A percentile compares a stretch with the other conserved stretches of the same genome.
phyloP scores from a whole-genome alignment of 1,284 basidiomycete genomes.

The Filobasidium uniguttulatum region DNA sequence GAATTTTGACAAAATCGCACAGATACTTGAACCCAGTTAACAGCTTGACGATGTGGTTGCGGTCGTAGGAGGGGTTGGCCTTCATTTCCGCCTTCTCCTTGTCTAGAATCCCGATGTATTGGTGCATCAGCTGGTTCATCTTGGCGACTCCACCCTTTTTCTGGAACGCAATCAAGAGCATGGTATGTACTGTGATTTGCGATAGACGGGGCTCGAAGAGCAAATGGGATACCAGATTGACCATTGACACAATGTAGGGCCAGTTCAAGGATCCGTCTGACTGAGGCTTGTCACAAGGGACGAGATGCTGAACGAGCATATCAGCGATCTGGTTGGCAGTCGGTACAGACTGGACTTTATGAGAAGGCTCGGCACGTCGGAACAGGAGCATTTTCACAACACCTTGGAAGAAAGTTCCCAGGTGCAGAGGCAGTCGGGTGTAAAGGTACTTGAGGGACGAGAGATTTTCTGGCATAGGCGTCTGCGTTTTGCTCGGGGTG shows the following conservation, averaged over 20 bases:
- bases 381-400: slow-evolving; percentile 72
- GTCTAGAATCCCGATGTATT: slow-evolving; percentile 44
- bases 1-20: slow-evolving; percentile 59
- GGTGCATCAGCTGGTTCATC: slow-evolving; percentile 46
- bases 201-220: slow-evolving; percentile 50
- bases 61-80: slow-evolving; percentile 7
- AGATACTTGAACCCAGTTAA: slow-evolving; percentile 55
- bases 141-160: slow-evolving; percentile 57
- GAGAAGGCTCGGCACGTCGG: slow-evolving; percentile 58
- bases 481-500: background rate
- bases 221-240: background rate
- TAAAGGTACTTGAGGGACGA: slow-evolving; percentile 66
- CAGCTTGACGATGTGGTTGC: slow-evolving; percentile 5
- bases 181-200: slow-evolving; percentile 64
- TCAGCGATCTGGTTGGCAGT: slow-evolving; percentile 55
- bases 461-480: slow-evolving; percentile 43
- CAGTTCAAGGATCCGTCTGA: background rate
- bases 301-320: slow-evolving; percentile 53
- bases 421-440: slow-evolving; percentile 59
- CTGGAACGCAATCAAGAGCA: slow-evolving; percentile 63
- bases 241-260: slow-evolving; percentile 4
- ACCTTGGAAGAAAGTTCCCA: slow-evolving; percentile 79
- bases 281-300: no score
- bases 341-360: slow-evolving; percentile 62
- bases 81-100: slow-evolving; percentile 46